Percentiles rank a stretch among this genome's conserved stretches.
Conservation (phyloP, 2,329 filamentous ascomycete genomes). For the Tolypocladium inflatum region DNA sequence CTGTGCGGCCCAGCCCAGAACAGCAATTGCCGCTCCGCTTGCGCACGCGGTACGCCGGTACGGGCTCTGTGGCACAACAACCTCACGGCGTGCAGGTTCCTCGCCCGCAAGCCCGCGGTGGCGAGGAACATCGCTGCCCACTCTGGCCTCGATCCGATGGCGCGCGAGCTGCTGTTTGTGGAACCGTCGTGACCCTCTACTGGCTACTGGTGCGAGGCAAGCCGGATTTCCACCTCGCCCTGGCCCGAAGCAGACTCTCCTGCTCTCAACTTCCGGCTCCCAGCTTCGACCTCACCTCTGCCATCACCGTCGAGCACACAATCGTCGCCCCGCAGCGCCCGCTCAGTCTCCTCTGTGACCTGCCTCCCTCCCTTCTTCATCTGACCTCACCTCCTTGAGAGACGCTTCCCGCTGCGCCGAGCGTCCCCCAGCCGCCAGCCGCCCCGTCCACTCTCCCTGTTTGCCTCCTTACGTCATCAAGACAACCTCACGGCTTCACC, state of each 20-base stretch:
- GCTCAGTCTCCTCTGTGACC: not conserved
- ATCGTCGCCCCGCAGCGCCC: not conserved
- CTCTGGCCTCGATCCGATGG: not conserved
- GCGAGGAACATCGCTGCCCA: not conserved
- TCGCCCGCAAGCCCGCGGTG: not conserved
- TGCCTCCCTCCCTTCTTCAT: not conserved
- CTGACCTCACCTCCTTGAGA: not conserved
- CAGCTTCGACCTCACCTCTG: not conserved
- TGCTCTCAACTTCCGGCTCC: not conserved
- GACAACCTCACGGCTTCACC: conserved; percentile 15
- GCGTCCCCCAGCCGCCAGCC: not conserved
- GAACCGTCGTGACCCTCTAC: conserved; percentile 1
- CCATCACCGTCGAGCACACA: not conserved
- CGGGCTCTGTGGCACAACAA: not conserved
- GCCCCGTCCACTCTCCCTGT: not conserved
- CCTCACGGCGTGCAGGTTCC: not conserved
- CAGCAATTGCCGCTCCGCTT: not conserved
- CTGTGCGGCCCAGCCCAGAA: not conserved
- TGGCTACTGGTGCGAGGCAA: not conserved
- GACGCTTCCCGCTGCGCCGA: not conserved
- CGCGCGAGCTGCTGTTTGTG: not conserved
- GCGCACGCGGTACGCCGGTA: not conserved
- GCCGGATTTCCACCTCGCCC: conserved; percentile 1
- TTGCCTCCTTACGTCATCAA: conserved; percentile 9
- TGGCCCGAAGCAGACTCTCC: not conserved